Conservation (phyloP, 495 filamentous ascomycete species). For the Thermochaetoides thermophila region DNA sequence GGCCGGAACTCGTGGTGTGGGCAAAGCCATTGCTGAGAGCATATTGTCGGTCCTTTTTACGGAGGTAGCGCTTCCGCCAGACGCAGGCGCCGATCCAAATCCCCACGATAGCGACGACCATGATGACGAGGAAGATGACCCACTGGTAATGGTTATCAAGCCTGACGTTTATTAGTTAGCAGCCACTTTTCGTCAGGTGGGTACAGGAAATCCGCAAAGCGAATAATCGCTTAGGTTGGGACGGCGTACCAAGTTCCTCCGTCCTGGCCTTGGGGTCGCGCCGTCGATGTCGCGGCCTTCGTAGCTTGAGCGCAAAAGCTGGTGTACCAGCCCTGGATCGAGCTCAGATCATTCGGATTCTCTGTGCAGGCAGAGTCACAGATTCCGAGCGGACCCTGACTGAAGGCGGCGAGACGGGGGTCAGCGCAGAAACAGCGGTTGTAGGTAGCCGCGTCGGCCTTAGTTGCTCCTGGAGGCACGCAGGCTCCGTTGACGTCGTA, state of each 20-base stretch:
- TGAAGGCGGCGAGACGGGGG: constrained; percentile 26
- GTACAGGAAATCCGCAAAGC: too few species aligned
- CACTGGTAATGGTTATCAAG: constrained; percentile 36
- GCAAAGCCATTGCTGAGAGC: constrained; percentile 28
- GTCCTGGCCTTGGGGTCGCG: constrained; percentile 8
- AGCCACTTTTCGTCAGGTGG: too few species aligned
- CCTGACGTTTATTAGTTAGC: constrained; percentile 18
- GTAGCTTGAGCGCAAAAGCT: constrained; percentile 20
- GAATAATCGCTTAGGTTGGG: too few species aligned
- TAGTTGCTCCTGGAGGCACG: constrained; percentile 25
- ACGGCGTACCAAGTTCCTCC: constrained; percentile 17
- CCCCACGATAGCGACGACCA: constrained; percentile 34
- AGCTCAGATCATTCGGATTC: constrained; percentile 19
- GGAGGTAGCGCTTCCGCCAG: constrained; percentile 36
- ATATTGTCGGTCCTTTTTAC: constrained; percentile 35
- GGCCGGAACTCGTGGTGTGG: constrained; percentile 16
- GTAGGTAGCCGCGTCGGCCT: constrained; percentile 15
- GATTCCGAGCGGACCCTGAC: constrained; percentile 23
- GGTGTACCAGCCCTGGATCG: constrained; percentile 36
- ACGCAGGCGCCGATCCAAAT: constrained; percentile 40
- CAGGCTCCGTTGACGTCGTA: constrained; percentile 42
- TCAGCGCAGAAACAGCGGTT: constrained; percentile 35
- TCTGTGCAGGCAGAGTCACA: constrained; percentile 24
- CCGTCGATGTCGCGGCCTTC: constrained; percentile 9
- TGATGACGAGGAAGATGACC: constrained; percentile 41